Conservation (phyloP, 495 filamentous ascomycete species). For the Aspergillus panamensis region DNA sequence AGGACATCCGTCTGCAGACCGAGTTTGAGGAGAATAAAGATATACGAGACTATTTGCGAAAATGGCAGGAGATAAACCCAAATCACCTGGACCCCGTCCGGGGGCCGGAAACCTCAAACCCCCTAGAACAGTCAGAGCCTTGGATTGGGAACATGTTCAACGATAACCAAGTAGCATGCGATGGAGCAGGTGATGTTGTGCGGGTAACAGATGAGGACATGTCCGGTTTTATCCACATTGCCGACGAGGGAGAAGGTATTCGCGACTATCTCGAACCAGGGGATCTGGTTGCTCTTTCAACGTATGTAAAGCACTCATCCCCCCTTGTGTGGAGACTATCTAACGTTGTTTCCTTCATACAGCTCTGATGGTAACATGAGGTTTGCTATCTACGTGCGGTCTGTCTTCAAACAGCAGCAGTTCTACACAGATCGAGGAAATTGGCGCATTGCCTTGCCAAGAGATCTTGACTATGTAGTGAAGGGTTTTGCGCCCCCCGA, state of each 20-base stretch:
- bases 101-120: slow-evolving; percentile 21
- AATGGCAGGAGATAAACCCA: slow-evolving; percentile 47
- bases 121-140: slow-evolving; percentile 3
- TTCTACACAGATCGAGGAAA: slow-evolving; percentile 71
- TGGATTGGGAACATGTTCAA: slow-evolving; percentile 40
- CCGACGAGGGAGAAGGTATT: slow-evolving; percentile 38
- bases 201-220: slow-evolving; percentile 31
- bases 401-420: slow-evolving; percentile 58
- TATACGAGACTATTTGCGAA: slow-evolving; percentile 50
- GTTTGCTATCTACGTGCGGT: slow-evolving; percentile 68
- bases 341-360: slow-evolving; percentile 7
- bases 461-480: slow-evolving; percentile 57
- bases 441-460: slow-evolving; percentile 57
- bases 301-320: slow-evolving; percentile 33
- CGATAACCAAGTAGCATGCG: slow-evolving; percentile 37
- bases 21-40: slow-evolving; percentile 38
- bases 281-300: slow-evolving; percentile 64
- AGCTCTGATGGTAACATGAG: slow-evolving; percentile 42
- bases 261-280: slow-evolving; percentile 56
- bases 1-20: slow-evolving; percentile 29
- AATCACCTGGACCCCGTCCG: slow-evolving; percentile 37
- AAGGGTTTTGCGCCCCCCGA: slow-evolving; percentile 57
- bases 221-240: slow-evolving; percentile 29
- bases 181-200: slow-evolving; percentile 26
- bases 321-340: neutral